Evolutionary conservation across 140 eudicot genomes (phyloP).

Genomic region (Flaveria floridana): DNA sequence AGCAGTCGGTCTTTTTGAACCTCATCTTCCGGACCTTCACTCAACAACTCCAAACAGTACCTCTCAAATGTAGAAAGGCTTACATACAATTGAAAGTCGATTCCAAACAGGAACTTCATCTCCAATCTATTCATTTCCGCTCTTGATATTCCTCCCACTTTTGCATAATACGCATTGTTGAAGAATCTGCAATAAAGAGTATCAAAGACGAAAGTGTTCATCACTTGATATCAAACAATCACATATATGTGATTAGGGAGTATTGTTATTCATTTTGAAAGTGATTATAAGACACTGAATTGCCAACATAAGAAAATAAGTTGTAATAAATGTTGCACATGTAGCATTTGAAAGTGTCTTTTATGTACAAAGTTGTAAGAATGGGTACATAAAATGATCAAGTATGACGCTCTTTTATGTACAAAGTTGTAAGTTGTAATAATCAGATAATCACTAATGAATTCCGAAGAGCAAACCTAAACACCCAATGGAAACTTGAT

Average conservation of each 20-base stretch:
- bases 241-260: neutral
- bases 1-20: constrained; percentile 40
- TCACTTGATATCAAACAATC: neutral
- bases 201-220: neutral
- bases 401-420: neutral
- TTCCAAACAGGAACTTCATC: constrained; percentile 59
- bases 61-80: constrained; percentile 48
- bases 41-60: constrained; percentile 52
- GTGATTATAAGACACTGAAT: neutral
- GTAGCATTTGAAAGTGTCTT: neutral
- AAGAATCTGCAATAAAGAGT: constrained; percentile 48
- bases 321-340: neutral
- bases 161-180: constrained; percentile 79
- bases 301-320: too few relatives aligned
- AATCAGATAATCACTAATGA: neutral
- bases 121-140: constrained; percentile 67
- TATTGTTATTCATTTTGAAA: neutral
- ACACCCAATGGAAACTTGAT: neutral
- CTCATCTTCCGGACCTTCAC: constrained; percentile 28
- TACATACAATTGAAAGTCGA: constrained; percentile 59
- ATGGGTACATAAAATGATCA: neutral
- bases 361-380: neutral
- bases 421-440: neutral
- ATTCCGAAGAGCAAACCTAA: neutral
- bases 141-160: constrained; percentile 80